Percentiles rank a stretch among this genome's conserved stretches.
Evolutionary conservation across 179 eudicot genomes (phyloP).

Genomic region (Carnegiea gigantea): DNA sequence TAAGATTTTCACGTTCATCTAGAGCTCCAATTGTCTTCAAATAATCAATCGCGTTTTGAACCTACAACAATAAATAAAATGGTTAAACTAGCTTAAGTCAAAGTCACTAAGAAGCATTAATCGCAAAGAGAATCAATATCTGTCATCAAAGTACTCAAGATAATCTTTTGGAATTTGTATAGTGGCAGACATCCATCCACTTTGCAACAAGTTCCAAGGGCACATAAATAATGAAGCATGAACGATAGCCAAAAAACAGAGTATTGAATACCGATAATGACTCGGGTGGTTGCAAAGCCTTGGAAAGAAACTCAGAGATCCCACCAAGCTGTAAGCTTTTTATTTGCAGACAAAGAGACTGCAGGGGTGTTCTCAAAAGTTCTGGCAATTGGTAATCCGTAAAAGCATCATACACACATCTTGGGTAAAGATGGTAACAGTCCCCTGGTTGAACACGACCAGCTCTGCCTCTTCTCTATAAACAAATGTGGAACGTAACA

Average conservation of each 20-base stretch:
- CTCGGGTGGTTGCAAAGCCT: slow-evolving; percentile 72
- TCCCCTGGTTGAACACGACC: slow-evolving; percentile 86
- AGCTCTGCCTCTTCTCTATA: slow-evolving; percentile 74
- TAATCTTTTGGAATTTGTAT: not conserved
- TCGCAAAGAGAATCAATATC: not conserved
- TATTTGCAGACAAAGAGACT: slow-evolving; percentile 69
- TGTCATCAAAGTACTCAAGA: not conserved
- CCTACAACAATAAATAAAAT: slow-evolving; percentile 32
- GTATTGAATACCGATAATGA: slow-evolving; percentile 52
- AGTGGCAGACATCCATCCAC: not conserved
- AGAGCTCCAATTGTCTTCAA: slow-evolving; percentile 75
- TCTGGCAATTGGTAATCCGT: slow-evolving; percentile 79
- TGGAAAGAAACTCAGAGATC: slow-evolving; percentile 64
- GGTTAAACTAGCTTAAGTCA: not conserved
- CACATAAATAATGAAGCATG: not conserved
- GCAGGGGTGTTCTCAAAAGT: slow-evolving; percentile 73
- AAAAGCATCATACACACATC: slow-evolving; percentile 66
- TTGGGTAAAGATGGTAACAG: slow-evolving; percentile 71
- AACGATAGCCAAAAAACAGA: not conserved
- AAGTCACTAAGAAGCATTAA: not conserved
- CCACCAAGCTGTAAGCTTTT: slow-evolving; percentile 68
- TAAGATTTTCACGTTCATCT: slow-evolving; percentile 68
- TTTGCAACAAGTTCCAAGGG: not conserved
- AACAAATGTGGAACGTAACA: not conserved
- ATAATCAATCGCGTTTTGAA: slow-evolving; percentile 75